Evolutionary conservation across 495 filamentous ascomycete genomes (phyloP).

Genomic region (Cetradonia linearis): DNA sequence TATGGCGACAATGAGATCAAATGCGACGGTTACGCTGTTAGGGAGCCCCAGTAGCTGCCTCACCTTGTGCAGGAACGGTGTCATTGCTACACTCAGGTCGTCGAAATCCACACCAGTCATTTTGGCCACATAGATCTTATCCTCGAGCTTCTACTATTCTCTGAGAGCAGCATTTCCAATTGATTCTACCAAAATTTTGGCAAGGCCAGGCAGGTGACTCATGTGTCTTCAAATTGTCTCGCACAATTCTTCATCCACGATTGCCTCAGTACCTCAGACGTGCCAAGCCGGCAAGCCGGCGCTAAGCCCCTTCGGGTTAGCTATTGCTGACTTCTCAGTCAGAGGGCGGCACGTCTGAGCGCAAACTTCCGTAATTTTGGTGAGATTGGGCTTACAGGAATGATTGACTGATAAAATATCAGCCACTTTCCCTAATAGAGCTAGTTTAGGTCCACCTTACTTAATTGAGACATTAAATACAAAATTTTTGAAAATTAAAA

Average conservation of each 20-base stretch:
- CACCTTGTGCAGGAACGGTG: neutral
- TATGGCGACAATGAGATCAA: slow-evolving; percentile 5
- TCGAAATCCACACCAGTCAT: slow-evolving; percentile 3
- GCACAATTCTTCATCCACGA: too few species aligned
- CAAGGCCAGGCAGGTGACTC: neutral
- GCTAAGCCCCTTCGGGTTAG: neutral
- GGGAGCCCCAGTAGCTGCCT: neutral
- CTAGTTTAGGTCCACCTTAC: too few species aligned
- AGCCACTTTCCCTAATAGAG: too few species aligned
- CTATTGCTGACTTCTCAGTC: neutral
- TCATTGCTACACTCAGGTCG: slow-evolving; percentile 7
- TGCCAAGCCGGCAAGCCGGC: neutral
- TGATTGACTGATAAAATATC: too few species aligned
- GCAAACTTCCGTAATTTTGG: neutral
- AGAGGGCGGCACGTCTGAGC: neutral
- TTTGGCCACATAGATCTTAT: neutral
- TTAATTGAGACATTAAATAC: too few species aligned
- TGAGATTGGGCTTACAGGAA: neutral
- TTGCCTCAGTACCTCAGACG: too few species aligned
- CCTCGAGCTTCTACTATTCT: neutral
- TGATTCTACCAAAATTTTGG: neutral
- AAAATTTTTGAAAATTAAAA: too few species aligned
- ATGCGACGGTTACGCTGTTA: neutral
- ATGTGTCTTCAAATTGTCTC: neutral
- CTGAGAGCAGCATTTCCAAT: neutral